Evolutionary conservation across 73 alveolate genomes (phyloP), one percentile per base, ranked within the genome.

Genomic region (Blepharisma japonicum): DNA sequence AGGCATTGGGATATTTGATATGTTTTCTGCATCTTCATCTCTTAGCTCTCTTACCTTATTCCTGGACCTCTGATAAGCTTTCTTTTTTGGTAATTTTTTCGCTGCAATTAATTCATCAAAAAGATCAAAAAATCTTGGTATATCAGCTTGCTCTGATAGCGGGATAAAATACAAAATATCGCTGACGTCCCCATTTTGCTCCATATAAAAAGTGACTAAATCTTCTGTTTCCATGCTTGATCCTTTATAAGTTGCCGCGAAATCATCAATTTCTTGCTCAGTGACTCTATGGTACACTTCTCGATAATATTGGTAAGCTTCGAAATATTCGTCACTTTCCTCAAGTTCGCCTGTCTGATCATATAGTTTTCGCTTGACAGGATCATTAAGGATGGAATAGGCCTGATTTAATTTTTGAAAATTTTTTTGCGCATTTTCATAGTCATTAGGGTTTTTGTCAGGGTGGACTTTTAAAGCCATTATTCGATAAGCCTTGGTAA

Each of bases 401-500:
- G 96, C 96, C 45, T 85, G 83, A 6, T 71, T 61, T 25, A 90
- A 55, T 68, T 90, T 87, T 48, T 83, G 71, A 70, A 90, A 90
- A 77, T 90, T 90, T 6, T 89, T 85, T 21, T 55, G 71, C 45
- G 96, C 92, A 51, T 56, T 56, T 56, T 90, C 71, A 18, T 45
- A 53, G 79, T 90, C 96, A 47, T 46, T 72, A 55, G 86, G 82
- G 77, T 88, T 88, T 68, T 92, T 92, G 79, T 92, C 98, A 45
- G 98, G 98, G 84, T 92, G 98, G 27, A 86, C 86, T 72, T 81
- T 18, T 51, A 89, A 68, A 7, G 94, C 93, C 54, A 89, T 68
- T 77, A 68, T 80, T 68, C 83, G 80, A 81, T 70, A 87, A 25
- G 90, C 90, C 71, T 83, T 82, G 55, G 86, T 77, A 55, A 87